Percentiles rank a stretch among this genome's conserved stretches.
phyloP scores from a whole-genome alignment of 139 green algal species.

The Parachlorella kessleri region DNA sequence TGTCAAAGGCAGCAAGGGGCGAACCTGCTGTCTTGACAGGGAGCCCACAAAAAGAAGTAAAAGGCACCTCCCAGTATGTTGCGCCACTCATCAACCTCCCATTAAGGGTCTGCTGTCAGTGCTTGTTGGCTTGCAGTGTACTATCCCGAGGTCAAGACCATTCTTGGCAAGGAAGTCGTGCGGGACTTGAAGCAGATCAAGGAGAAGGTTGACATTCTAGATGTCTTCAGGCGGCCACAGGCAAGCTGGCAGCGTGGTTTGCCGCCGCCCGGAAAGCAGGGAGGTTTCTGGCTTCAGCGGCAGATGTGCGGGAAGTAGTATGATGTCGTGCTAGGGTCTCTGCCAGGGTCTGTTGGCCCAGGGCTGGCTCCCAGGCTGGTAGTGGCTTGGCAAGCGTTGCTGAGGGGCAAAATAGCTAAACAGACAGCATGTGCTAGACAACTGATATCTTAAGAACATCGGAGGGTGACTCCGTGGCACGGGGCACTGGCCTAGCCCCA shows the following conservation, averaged over 20 bases:
- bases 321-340: too few species aligned
- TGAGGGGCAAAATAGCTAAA: not conserved
- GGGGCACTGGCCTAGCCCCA: not conserved
- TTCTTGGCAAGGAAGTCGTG: constrained; percentile 57
- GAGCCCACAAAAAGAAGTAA: not conserved
- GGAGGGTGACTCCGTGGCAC: not conserved
- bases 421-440: not conserved
- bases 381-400: not conserved
- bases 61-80: not conserved
- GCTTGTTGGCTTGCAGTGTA: constrained; percentile 28
- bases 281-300: too few species aligned
- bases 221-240: constrained; percentile 43
- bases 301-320: too few species aligned
- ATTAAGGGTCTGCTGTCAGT: not conserved
- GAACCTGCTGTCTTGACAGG: not conserved
- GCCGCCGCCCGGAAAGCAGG: too few species aligned
- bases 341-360: too few species aligned
- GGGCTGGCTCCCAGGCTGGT: too few species aligned
- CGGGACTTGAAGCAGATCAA: constrained; percentile 46
- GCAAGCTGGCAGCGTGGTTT: too few species aligned
- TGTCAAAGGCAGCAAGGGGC: not conserved
- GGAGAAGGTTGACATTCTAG: constrained; percentile 44
- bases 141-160: constrained; percentile 54
- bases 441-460: not conserved
- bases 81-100: not conserved